phyloP scores from a whole-genome alignment of 108 stramenopile species.

The Nitzschia palea region DNA sequence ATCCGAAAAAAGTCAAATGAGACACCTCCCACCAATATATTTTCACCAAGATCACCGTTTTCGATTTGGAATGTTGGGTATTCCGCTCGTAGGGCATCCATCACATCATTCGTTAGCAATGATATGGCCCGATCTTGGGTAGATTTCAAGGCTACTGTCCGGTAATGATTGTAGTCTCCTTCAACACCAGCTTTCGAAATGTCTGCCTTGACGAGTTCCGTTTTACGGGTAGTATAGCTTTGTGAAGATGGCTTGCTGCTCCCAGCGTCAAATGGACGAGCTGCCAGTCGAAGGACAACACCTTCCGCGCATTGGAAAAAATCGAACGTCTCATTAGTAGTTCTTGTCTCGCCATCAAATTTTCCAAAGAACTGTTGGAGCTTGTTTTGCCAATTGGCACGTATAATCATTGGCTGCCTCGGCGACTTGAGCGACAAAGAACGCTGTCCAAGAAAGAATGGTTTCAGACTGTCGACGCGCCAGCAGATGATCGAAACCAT shows the following conservation, averaged over 20 bases:
- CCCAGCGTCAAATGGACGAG: slow-evolving; percentile 28
- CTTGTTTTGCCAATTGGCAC: background rate
- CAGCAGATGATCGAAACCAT: too few species aligned
- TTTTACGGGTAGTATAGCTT: slow-evolving; percentile 55
- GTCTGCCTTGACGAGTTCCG: slow-evolving; percentile 14
- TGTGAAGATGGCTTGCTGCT: slow-evolving; percentile 41
- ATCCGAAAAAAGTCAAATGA: slow-evolving; percentile 43
- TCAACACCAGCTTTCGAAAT: slow-evolving; percentile 33
- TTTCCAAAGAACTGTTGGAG: background rate
- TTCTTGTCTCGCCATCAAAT: background rate
- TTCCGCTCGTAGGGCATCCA: slow-evolving; percentile 22
- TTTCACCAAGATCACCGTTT: slow-evolving; percentile 65
- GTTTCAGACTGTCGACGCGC: too few species aligned
- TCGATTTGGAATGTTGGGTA: background rate
- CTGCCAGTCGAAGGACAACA: slow-evolving; percentile 42
- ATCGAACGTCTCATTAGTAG: background rate
- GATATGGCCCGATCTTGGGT: slow-evolving; percentile 59
- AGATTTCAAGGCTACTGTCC: slow-evolving; percentile 46
- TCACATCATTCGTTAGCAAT: slow-evolving; percentile 50
- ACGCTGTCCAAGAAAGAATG: too few species aligned
- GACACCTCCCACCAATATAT: slow-evolving; percentile 51
- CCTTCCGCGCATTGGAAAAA: slow-evolving; percentile 10
- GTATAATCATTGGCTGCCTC: background rate
- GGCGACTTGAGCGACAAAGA: too few species aligned
- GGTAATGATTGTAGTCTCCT: slow-evolving; percentile 67